These are phyloP conservation scores for Saturnispora dispora DNA, from an alignment of 805 yeast species.

Conservation along the genomic window DNA sequence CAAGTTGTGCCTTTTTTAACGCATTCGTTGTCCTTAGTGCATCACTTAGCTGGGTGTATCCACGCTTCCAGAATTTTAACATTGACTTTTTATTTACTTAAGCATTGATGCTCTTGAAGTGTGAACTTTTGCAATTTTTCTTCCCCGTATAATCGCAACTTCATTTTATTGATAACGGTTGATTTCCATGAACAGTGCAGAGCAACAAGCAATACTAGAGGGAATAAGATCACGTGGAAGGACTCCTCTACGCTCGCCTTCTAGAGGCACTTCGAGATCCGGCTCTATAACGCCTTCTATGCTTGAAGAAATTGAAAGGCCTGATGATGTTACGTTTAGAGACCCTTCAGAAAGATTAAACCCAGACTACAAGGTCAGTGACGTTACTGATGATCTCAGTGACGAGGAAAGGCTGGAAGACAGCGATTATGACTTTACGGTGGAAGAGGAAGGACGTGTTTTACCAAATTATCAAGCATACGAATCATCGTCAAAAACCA, in stretches of 20 bases:
- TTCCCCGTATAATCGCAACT: background rate
- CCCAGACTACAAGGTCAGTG: conserved; percentile 1
- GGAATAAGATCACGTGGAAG: conserved; percentile 1
- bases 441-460: conserved; percentile 50
- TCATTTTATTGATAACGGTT: background rate
- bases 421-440: conserved; percentile 50
- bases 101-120: background rate
- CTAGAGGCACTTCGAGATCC: conserved; percentile 8
- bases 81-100: background rate
- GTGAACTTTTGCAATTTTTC: background rate
- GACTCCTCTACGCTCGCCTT: background rate
- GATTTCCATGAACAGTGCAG: conserved; percentile 7
- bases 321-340: conserved; percentile 54
- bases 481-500: background rate
- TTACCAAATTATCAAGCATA: conserved; percentile 38
- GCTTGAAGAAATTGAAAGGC: conserved; percentile 7
- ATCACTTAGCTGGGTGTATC: background rate
- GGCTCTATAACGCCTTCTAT: conserved; percentile 6
- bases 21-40: conserved; percentile 20
- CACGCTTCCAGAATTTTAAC: background rate
- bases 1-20: conserved; percentile 28
- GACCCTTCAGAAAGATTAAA: conserved; percentile 63
- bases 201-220: background rate
- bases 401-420: conserved; percentile 57
- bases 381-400: conserved; percentile 23